Evolutionary conservation across 2,329 filamentous ascomycete genomes (phyloP).

Genomic region (Fusarium vanettenii): DNA sequence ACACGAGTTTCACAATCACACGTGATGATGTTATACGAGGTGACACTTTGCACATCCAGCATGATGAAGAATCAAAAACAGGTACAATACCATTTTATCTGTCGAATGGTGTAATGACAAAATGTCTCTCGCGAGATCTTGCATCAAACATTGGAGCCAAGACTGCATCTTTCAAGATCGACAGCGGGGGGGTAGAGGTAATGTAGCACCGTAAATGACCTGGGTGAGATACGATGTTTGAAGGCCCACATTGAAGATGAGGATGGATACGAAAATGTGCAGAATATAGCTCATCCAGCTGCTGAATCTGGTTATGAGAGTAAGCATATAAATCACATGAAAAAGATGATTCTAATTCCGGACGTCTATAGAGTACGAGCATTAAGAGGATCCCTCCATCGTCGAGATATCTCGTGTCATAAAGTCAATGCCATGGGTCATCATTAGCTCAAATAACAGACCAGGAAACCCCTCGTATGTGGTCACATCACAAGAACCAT

Average conservation of each 20-base stretch:
- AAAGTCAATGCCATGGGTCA: neutral
- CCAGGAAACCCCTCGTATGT: neutral
- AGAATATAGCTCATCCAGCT: neutral
- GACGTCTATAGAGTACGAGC: neutral
- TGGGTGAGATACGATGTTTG: neutral
- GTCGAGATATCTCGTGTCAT: neutral
- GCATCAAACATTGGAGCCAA: neutral
- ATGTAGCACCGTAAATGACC: conserved; percentile 2
- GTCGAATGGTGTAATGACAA: neutral
- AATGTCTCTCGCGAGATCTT: neutral
- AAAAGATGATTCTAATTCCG: neutral
- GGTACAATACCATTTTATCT: neutral
- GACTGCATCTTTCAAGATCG: neutral
- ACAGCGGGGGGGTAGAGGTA: neutral
- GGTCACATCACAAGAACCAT: neutral
- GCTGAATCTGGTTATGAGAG: neutral
- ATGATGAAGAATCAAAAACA: neutral
- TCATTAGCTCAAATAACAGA: neutral
- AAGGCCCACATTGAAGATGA: neutral
- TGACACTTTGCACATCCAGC: neutral
- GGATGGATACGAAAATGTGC: neutral
- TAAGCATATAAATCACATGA: neutral
- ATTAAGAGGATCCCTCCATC: neutral
- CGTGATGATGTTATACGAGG: neutral
- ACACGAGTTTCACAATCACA: neutral